phyloP scores from a whole-genome alignment of 176 grass and related monocot genomes.

The Oryza coarctata region DNA sequence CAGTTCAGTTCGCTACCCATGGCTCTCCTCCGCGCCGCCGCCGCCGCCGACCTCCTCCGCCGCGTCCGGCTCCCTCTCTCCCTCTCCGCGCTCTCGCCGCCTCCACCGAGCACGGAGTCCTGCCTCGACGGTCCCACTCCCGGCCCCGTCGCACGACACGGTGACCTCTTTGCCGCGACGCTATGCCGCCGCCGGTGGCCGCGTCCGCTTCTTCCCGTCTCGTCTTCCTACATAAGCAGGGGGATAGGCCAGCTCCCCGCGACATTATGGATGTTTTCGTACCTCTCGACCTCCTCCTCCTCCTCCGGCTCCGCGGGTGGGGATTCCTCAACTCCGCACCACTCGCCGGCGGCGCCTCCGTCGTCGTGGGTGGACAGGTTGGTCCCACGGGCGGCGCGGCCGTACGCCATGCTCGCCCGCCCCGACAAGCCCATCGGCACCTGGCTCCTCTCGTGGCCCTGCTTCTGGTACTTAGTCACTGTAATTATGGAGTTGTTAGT shows the following conservation, averaged over 20 bases:
- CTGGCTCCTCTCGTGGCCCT: conserved; percentile 82
- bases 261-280: background rate
- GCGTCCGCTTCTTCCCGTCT: background rate
- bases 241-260: background rate
- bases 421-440: conserved; percentile 81
- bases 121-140: too few species aligned
- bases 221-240: background rate
- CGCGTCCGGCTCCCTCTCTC: background rate
- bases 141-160: too few species aligned
- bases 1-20: too few species aligned
- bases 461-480: conserved; percentile 94
- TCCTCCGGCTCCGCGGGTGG: background rate
- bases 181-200: background rate
- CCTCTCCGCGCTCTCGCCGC: background rate
- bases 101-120: too few species aligned
- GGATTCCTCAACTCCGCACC: background rate
- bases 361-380: conserved; percentile 63
- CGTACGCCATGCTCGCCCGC: conserved; percentile 78
- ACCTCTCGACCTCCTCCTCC: conserved; percentile 17
- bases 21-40: too few species aligned
- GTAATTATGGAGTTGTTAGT: too few species aligned
- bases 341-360: too few species aligned
- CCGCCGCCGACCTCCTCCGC: background rate
- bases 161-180: too few species aligned
- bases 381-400: conserved; percentile 52